Conservation (phyloP, 257 asterid species). For the Solanum peruvianum region DNA sequence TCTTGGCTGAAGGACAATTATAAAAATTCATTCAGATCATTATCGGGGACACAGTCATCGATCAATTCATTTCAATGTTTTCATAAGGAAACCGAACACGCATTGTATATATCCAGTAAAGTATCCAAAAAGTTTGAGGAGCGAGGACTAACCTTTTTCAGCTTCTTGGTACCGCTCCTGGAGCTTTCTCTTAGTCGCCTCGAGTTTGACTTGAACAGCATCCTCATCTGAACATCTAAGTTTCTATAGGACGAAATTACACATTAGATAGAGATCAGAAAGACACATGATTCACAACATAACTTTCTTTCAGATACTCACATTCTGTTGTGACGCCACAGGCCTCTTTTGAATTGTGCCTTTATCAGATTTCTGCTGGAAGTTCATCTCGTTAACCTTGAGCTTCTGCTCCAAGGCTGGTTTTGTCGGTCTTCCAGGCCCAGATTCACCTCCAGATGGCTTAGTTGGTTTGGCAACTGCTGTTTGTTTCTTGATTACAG, state of each 20-base stretch:
- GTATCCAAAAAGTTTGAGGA: neutral
- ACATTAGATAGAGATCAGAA: neutral
- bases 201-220: constrained; percentile 40
- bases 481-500: constrained; percentile 28
- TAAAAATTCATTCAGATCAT: neutral
- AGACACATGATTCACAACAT: neutral
- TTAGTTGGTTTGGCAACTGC: constrained; percentile 28
- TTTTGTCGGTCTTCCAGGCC: constrained; percentile 36
- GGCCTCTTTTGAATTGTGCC: constrained; percentile 37
- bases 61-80: neutral
- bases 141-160: constrained; percentile 54
- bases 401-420: constrained; percentile 28
- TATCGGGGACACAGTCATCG: neutral
- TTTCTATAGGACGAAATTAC: constrained; percentile 14
- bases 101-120: neutral
- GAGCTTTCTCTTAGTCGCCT: constrained; percentile 85
- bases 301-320: constrained; percentile 9
- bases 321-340: constrained; percentile 37
- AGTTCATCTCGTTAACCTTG: constrained; percentile 13
- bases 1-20: constrained; percentile 44
- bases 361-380: constrained; percentile 32
- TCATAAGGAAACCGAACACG: neutral
- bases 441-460: constrained; percentile 22
- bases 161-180: constrained; percentile 92
- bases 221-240: constrained; percentile 26